Evolutionary conservation across 371 early-diverging fungal species (phyloP).

Genomic region (Mortierella sp.): DNA sequence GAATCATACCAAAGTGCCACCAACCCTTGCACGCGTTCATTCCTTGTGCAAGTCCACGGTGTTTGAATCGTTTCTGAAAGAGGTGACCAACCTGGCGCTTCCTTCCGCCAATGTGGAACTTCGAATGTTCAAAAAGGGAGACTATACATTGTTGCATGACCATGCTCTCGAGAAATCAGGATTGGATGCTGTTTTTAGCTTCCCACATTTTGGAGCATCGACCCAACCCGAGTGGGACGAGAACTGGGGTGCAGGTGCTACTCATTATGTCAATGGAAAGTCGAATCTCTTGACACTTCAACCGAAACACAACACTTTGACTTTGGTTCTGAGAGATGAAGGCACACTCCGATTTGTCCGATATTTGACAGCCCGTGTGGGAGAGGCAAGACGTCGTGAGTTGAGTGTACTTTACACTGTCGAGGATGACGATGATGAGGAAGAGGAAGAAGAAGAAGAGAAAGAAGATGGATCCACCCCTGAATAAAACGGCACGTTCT

Average conservation of each 20-base stretch:
- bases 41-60: slow-evolving; percentile 53
- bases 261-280: slow-evolving; percentile 65
- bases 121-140: slow-evolving; percentile 61
- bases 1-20: slow-evolving; percentile 23
- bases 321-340: slow-evolving; percentile 61
- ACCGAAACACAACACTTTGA: slow-evolving; percentile 62
- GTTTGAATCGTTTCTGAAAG: slow-evolving; percentile 54
- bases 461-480: slow-evolving; percentile 1
- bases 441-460: slow-evolving; percentile 29
- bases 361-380: slow-evolving; percentile 57
- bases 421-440: slow-evolving; percentile 43
- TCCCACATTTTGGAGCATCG: slow-evolving; percentile 23
- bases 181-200: slow-evolving; percentile 62
- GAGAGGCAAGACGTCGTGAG: slow-evolving; percentile 40
- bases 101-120: slow-evolving; percentile 47
- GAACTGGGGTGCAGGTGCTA: slow-evolving; percentile 61
- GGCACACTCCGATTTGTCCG: slow-evolving; percentile 67
- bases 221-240: slow-evolving; percentile 54
- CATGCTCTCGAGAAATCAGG: slow-evolving; percentile 63
- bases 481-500: background rate
- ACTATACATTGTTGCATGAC: slow-evolving; percentile 71
- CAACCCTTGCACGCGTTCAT: slow-evolving; percentile 22
- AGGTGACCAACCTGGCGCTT: slow-evolving; percentile 50
- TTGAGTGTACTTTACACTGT: slow-evolving; percentile 39
- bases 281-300: slow-evolving; percentile 60